Evolutionary conservation across 495 filamentous ascomycete species (phyloP).

Genomic region (Terfezia boudieri): DNA sequence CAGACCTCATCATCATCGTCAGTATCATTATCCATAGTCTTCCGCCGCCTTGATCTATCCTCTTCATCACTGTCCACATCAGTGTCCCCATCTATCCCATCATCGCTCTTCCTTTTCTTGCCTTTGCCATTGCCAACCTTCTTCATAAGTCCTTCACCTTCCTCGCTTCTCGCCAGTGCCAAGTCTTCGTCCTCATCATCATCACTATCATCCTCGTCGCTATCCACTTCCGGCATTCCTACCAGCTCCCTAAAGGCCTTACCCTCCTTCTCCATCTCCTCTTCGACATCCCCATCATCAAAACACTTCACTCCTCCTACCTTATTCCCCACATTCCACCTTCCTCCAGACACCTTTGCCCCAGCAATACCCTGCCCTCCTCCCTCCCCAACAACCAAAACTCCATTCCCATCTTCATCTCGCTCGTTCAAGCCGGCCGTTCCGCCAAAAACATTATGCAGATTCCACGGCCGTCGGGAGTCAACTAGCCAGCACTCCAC

Average conservation of each 20-base stretch:
- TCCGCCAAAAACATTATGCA: conserved; percentile 77
- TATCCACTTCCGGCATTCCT: conserved; percentile 78
- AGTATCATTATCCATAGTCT: conserved; percentile 24
- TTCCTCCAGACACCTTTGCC: conserved; percentile 30
- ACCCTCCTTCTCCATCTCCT: conserved; percentile 49
- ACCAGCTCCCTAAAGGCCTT: conserved; percentile 62
- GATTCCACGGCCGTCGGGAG: conserved; percentile 78
- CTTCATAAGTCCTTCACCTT: conserved; percentile 9
- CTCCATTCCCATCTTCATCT: conserved; percentile 27
- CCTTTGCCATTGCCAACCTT: conserved; percentile 14
- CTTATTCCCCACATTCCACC: conserved; percentile 21
- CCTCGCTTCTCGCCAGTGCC: conserved; percentile 5
- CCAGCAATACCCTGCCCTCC: background rate
- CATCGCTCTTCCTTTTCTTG: conserved; percentile 41
- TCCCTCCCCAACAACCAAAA: conserved; percentile 28
- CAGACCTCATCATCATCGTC: conserved; percentile 37
- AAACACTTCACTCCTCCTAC: conserved; percentile 27
- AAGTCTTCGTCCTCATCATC: conserved; percentile 22
- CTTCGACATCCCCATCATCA: conserved; percentile 91
- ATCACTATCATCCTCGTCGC: conserved; percentile 36
- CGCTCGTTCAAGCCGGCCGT: conserved; percentile 27
- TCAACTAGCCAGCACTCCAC: conserved; percentile 83
- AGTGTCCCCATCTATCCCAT: conserved; percentile 23
- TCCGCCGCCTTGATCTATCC: conserved; percentile 45
- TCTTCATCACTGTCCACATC: conserved; percentile 39